These are phyloP conservation scores for Allantophomopsis cytisporea DNA, from an alignment of 2,329 filamentous ascomycete genomes.

Conservation along the genomic window DNA sequence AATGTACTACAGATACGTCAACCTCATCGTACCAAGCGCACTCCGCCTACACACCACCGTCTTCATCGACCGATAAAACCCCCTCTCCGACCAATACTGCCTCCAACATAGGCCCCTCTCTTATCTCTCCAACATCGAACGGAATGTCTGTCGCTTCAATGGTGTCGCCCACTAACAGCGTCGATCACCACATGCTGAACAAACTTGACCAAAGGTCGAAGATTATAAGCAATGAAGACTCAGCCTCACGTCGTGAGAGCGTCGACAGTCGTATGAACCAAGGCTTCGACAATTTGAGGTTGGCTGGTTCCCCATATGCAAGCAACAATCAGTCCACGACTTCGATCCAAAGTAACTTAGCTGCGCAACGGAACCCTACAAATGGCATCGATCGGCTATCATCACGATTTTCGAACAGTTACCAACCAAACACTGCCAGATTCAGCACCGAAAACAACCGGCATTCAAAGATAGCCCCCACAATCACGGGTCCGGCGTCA, in stretches of 20 bases:
- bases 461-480: conserved; percentile 51
- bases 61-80: conserved; percentile 41
- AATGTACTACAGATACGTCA: conserved; percentile 3
- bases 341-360: conserved; percentile 58
- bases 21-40: conserved; percentile 26
- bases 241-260: conserved; percentile 54
- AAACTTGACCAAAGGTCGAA: conserved; percentile 19
- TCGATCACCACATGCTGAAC: conserved; percentile 15
- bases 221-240: conserved; percentile 25
- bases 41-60: conserved; percentile 24
- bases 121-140: conserved; percentile 39
- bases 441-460: conserved; percentile 35
- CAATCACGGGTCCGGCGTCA: conserved; percentile 59
- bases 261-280: conserved; percentile 70
- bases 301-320: conserved; percentile 59
- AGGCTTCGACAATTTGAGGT: conserved; percentile 53
- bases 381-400: conserved; percentile 29
- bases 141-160: conserved; percentile 56
- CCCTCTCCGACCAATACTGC: conserved; percentile 41
- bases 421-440: conserved; percentile 33
- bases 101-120: conserved; percentile 22
- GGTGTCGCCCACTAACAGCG: conserved; percentile 37
- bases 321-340: conserved; percentile 66
- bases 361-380: conserved; percentile 50
- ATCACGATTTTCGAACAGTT: conserved; percentile 50